phyloP scores from a whole-genome alignment of 2,329 filamentous ascomycete species.

The Apiospora pterosperma region DNA sequence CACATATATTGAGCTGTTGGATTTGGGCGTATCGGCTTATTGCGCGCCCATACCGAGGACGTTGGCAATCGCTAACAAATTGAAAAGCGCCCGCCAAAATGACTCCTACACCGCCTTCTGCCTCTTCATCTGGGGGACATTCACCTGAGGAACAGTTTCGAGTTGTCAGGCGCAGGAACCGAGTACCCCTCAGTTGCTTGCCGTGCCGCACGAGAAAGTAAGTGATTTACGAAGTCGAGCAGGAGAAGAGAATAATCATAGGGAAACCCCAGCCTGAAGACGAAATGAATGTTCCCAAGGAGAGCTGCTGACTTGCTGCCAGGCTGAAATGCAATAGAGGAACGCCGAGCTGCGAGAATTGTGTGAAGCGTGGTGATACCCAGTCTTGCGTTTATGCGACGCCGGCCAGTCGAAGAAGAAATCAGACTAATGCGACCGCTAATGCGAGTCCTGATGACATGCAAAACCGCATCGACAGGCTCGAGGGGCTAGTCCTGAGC shows the following conservation, averaged over 20 bases:
- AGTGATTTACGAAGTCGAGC: constrained; percentile 26
- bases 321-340: constrained; percentile 81
- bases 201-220: constrained; percentile 91
- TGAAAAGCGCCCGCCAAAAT: constrained; percentile 41
- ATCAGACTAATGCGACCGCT: constrained; percentile 50
- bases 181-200: constrained; percentile 86
- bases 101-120: constrained; percentile 76
- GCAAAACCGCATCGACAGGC: constrained; percentile 95
- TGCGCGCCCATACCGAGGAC: background rate
- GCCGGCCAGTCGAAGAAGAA: constrained; percentile 69
- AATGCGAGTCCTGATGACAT: constrained; percentile 80
- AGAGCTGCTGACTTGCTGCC: constrained; percentile 28
- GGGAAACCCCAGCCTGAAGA: background rate
- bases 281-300: background rate
- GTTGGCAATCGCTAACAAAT: no score
- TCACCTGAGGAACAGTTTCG: constrained; percentile 85
- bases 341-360: constrained; percentile 84
- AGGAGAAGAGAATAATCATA: background rate
- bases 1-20: background rate
- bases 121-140: constrained; percentile 70
- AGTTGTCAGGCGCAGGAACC: constrained; percentile 87
- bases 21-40: background rate
- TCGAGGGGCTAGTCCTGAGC: constrained; percentile 88
- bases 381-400: constrained; percentile 82
- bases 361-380: constrained; percentile 80